These are phyloP conservation scores for Sarocladiaceae sp. DNA, from an alignment of 2,329 filamentous ascomycete species.

Conservation along the genomic window DNA sequence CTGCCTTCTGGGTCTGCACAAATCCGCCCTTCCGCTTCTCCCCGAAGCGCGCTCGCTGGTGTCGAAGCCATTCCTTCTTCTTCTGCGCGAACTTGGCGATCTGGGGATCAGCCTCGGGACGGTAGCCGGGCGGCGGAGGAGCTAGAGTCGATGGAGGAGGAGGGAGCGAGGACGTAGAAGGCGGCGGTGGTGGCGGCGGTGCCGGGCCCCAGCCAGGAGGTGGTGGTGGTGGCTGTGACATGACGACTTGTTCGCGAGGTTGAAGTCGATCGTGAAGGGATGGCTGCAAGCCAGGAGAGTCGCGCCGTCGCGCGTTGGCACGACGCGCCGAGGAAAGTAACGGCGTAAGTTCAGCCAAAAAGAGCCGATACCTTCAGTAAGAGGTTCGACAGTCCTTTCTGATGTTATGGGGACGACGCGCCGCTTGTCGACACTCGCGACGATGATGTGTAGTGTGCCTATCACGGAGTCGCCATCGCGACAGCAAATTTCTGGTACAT, in stretches of 20 bases:
- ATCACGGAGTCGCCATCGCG: constrained; percentile 17
- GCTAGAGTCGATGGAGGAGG: constrained; percentile 50
- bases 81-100: constrained; percentile 95
- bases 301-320: constrained; percentile 28
- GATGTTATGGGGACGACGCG: not conserved
- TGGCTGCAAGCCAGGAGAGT: constrained; percentile 21
- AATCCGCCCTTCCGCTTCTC: constrained; percentile 97
- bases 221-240: constrained; percentile 50
- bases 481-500: constrained; percentile 30
- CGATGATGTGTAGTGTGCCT: constrained; percentile 4
- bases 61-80: constrained; percentile 97
- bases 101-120: constrained; percentile 72
- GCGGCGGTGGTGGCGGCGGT: constrained; percentile 51
- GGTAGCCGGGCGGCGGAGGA: constrained; percentile 81
- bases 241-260: constrained; percentile 28
- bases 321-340: constrained; percentile 1
- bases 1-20: constrained; percentile 95
- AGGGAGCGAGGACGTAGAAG: constrained; percentile 45
- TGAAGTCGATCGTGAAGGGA: constrained; percentile 15
- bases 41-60: constrained; percentile 85
- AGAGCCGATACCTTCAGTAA: not conserved
- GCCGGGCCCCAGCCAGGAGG: constrained; percentile 51
- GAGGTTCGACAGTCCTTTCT: not conserved
- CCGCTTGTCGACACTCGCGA: constrained; percentile 5
- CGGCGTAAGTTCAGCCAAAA: constrained; percentile 12